Percentiles rank a stretch among this genome's conserved stretches.
phyloP scores from a whole-genome alignment of 345 rosid genomes.

The Camelina sativa region DNA sequence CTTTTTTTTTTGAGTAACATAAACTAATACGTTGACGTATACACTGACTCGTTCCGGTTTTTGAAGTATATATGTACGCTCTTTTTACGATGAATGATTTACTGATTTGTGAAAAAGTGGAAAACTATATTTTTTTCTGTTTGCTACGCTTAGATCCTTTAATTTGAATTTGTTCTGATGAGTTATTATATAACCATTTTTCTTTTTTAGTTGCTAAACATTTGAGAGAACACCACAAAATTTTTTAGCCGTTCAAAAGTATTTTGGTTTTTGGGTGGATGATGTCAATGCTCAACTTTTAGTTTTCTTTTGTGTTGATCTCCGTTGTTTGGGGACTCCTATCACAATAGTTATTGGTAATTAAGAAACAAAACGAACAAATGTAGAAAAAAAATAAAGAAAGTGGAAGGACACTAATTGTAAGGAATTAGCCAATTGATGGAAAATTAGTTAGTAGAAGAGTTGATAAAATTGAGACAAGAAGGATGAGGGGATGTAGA shows the following conservation, averaged over 20 bases:
- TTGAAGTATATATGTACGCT: constrained; percentile 4
- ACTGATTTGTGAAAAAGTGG: background rate
- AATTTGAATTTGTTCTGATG: background rate
- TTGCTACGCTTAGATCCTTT: background rate
- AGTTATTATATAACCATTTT: constrained; percentile 1
- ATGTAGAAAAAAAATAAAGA: background rate
- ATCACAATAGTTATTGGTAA: background rate
- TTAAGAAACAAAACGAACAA: background rate
- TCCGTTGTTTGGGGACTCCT: constrained; percentile 15
- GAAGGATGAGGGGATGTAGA: constrained; percentile 34
- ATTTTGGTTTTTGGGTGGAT: constrained; percentile 7
- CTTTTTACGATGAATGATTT: constrained; percentile 9
- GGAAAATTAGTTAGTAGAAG: constrained; percentile 15
- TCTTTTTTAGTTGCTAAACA: background rate
- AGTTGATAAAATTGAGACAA: constrained; percentile 29
- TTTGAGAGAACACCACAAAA: background rate
- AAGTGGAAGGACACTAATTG: constrained; percentile 1
- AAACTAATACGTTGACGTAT: constrained; percentile 8
- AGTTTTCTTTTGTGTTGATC: constrained; percentile 8
- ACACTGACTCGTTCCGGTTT: background rate
- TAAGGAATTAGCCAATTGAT: background rate
- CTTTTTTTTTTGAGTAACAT: background rate
- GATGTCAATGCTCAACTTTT: background rate
- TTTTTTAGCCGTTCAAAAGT: background rate
- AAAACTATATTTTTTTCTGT: background rate